Conservation (phyloP, 164 flowering plant species). For the Malania oleifera region DNA sequence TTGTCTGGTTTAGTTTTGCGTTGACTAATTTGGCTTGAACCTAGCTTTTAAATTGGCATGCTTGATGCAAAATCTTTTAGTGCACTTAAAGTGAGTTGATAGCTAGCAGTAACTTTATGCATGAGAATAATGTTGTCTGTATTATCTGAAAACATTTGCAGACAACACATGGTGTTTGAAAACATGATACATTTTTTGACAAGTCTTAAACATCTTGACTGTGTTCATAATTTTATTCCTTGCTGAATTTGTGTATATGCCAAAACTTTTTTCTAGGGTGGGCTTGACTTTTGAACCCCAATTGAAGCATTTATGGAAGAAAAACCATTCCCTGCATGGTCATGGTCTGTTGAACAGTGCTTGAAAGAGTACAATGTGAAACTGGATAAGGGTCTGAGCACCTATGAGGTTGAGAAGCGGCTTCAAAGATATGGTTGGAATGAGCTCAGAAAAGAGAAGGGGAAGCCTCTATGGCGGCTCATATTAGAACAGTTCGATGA, state of each 20-base stretch:
- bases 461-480: slow-evolving; percentile 71
- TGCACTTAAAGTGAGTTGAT: too few relatives aligned
- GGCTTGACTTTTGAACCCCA: slow-evolving; percentile 7
- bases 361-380: slow-evolving; percentile 69
- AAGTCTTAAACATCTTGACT: too few relatives aligned
- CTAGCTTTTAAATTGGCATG: too few relatives aligned
- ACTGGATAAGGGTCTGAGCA: slow-evolving; percentile 61
- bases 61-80: too few relatives aligned
- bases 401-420: slow-evolving; percentile 62
- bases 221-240: not conserved
- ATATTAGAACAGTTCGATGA: slow-evolving; percentile 88
- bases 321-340: slow-evolving; percentile 71
- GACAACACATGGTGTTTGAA: too few relatives aligned
- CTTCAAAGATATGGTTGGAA: slow-evolving; percentile 71
- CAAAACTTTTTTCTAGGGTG: slow-evolving; percentile 14
- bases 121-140: too few relatives aligned
- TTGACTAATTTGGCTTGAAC: too few relatives aligned
- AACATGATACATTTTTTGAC: too few relatives aligned
- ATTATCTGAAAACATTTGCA: too few relatives aligned
- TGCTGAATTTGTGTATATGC: not conserved
- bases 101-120: too few relatives aligned
- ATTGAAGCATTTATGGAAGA: slow-evolving; percentile 45
- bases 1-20: too few relatives aligned
- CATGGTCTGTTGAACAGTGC: slow-evolving; percentile 80
- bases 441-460: slow-evolving; percentile 75